Conservation (phyloP, 352 stramenopile species). For the Phytophthora niederhauseri region DNA sequence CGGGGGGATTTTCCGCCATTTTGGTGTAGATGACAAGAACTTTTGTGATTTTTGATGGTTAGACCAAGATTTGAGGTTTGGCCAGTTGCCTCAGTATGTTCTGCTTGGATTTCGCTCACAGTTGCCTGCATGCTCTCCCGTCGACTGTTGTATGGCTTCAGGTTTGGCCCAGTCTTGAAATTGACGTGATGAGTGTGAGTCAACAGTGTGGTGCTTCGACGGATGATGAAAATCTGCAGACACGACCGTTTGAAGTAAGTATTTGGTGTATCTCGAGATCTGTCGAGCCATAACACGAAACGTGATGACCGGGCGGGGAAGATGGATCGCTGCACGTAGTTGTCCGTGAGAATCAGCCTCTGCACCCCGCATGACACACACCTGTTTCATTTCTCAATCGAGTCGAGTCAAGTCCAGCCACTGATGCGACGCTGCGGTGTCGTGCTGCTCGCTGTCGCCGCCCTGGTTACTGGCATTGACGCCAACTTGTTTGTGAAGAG, state of each 20-base stretch:
- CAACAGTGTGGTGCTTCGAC: neutral
- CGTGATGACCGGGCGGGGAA: neutral
- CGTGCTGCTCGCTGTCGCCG: neutral
- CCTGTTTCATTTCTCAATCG: neutral
- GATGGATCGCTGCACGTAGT: neutral
- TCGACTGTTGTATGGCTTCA: neutral
- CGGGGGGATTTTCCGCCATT: neutral
- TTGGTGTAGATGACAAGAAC: neutral
- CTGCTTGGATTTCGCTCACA: too few relatives aligned
- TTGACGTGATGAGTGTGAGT: neutral
- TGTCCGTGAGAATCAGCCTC: neutral
- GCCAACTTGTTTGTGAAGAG: neutral
- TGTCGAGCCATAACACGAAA: neutral
- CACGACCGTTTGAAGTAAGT: too few relatives aligned
- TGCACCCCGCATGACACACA: neutral
- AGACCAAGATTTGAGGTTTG: too few relatives aligned
- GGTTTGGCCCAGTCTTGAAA: neutral
- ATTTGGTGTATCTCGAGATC: neutral
- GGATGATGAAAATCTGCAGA: too few relatives aligned
- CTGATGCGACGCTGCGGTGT: neutral
- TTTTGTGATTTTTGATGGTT: too few relatives aligned
- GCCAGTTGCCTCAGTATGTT: too few relatives aligned
- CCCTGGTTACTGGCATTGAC: neutral
- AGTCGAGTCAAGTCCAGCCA: neutral
- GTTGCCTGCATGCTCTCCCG: too few relatives aligned